Conservation (phyloP, 495 filamentous ascomycete genomes). For the Aspergillus incahuasiensis region DNA sequence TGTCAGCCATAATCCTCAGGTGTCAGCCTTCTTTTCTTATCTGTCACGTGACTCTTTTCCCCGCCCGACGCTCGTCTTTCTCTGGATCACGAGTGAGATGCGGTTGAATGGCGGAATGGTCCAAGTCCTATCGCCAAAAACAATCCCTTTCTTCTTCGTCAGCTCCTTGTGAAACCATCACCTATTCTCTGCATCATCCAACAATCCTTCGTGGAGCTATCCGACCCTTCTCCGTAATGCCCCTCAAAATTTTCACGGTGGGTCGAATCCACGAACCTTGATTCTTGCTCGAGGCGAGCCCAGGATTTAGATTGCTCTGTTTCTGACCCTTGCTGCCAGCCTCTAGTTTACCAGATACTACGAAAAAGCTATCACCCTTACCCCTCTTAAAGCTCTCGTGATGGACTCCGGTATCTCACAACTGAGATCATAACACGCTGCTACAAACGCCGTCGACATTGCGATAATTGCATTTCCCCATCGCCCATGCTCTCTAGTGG, state of each 20-base stretch:
- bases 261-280: not conserved
- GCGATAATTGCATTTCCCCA: too few species aligned
- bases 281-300: not conserved
- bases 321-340: not conserved
- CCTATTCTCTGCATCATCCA: not conserved
- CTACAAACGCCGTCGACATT: not conserved
- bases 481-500: not conserved
- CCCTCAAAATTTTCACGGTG: constrained; percentile 7
- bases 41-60: not conserved
- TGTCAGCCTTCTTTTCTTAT: not conserved
- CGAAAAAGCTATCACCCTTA: too few species aligned
- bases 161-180: too few species aligned
- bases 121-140: too few species aligned
- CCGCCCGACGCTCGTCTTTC: not conserved
- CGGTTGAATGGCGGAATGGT: too few species aligned
- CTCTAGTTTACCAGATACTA: not conserved
- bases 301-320: not conserved
- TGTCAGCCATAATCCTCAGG: not conserved
- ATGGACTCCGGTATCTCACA: too few species aligned
- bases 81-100: not conserved
- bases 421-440: not conserved
- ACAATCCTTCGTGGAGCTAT: not conserved
- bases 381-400: too few species aligned
- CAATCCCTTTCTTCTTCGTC: too few species aligned
- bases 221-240: not conserved